Base-by-base conservation (phyloP, 768 basidiomycete genomes). In the Mycena maculata region DNA sequence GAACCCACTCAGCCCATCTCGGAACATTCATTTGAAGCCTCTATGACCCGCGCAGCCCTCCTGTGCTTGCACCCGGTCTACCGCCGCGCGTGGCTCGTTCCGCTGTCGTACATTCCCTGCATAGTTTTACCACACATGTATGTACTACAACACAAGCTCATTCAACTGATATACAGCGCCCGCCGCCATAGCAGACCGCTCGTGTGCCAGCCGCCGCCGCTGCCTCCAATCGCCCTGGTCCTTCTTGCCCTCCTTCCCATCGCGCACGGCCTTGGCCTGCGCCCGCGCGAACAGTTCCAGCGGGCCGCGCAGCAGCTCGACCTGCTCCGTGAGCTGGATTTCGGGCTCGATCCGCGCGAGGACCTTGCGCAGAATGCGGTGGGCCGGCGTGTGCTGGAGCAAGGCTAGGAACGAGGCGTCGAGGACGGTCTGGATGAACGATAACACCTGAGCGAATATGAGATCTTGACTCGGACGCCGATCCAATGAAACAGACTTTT, bases 371-470 rank as follows among this genome's bases (percentile, higher is more conserved):
- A 95, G 80, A 27, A 88, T 69, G 25, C 73, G 70, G 71, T 92
- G 87, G 6, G 90, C 83, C 0, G 89, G 88, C 16, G 84, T 76
- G 72, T 93, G 83, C 65, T 90, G 88, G 15, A 94, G 80, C 23
- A 95, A 81, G 1, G 83, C 78, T 49, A 94, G 82, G 74, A 92
- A 92, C 15, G 87, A 89, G 0, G 92, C 85, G 76, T 95, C 93
- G 28, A 95, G 82, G 60, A 93, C 75, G 7, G 82, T 80, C 77
- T 91, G 89, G 10, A 91, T 73, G 79, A 94, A 91, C 0, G 75
- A 68, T 25, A 90, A 75, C 57, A 89, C 78, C 90, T 92, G 73
- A 33, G 38, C 25, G 9, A 47, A 36, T 20, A 16, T 55, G 30
- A 52, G 60, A 59, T 48, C 31, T 22, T 12, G 28, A 27, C 44